phyloP scores from a whole-genome alignment of 1,139 yeast genomes.

The Pichia terricola region DNA sequence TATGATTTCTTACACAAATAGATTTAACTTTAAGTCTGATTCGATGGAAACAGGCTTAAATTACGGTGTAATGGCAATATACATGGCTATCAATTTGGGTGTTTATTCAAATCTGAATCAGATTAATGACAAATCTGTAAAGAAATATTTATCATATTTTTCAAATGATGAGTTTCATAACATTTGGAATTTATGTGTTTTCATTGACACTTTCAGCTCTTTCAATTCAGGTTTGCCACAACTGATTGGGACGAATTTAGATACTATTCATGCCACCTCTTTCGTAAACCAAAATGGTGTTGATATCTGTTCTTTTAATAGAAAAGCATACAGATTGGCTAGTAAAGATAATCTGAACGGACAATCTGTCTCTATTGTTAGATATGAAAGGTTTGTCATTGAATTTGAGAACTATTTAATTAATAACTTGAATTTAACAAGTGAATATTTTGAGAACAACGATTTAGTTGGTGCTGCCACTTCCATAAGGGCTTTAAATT shows the following conservation, averaged over 20 bases:
- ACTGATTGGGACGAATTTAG: slow-evolving; percentile 8
- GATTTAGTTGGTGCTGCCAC: slow-evolving; percentile 10
- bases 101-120: slow-evolving; percentile 10
- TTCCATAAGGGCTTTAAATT: slow-evolving; percentile 8
- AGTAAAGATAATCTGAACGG: not conserved
- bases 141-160: slow-evolving; percentile 7
- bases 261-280: slow-evolving; percentile 3
- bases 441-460: slow-evolving; percentile 6
- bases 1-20: slow-evolving; percentile 14
- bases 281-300: slow-evolving; percentile 6
- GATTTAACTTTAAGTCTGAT: slow-evolving; percentile 15
- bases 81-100: slow-evolving; percentile 19
- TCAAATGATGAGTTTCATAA: slow-evolving; percentile 13
- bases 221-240: slow-evolving; percentile 19
- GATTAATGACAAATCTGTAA: no score
- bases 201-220: slow-evolving; percentile 17
- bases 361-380: slow-evolving; percentile 5
- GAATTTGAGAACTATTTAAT: slow-evolving; percentile 13
- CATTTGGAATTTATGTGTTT: slow-evolving; percentile 14
- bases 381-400: slow-evolving; percentile 15
- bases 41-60: slow-evolving; percentile 14
- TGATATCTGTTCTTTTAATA: slow-evolving; percentile 9
- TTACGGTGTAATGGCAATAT: slow-evolving; percentile 13
- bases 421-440: slow-evolving; percentile 6
- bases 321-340: slow-evolving; percentile 12